A percentile compares a stretch with the other conserved stretches of the same genome.
phyloP scores from a whole-genome alignment of 768 basidiomycete genomes.

The Coprinellus micaceus region DNA sequence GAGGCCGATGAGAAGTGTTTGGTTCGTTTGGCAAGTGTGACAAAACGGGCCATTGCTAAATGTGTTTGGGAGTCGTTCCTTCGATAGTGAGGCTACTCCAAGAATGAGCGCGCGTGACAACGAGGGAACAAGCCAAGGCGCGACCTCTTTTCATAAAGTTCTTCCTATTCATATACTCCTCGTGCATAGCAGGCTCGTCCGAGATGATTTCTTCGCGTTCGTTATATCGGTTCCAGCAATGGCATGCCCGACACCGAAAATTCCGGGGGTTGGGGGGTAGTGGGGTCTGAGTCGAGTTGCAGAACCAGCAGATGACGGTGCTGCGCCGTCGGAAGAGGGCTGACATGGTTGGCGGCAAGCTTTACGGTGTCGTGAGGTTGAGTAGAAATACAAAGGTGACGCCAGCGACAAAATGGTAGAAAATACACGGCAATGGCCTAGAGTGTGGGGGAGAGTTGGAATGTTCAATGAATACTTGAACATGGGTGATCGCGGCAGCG shows the following conservation, averaged over 20 bases:
- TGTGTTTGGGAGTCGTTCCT: constrained; percentile 61
- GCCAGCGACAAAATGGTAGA: constrained; percentile 6
- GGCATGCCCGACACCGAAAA: constrained; percentile 65
- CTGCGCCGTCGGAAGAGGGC: constrained; percentile 52
- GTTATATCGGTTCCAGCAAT: constrained; percentile 74
- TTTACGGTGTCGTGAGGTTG: not conserved
- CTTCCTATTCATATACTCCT: constrained; percentile 62
- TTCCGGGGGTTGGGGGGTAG: constrained; percentile 46
- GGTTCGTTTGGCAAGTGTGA: constrained; percentile 88
- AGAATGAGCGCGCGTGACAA: not conserved
- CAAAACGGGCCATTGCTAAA: constrained; percentile 72
- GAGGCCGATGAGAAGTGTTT: constrained; percentile 80
- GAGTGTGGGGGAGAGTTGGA: not conserved
- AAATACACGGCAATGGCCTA: not conserved
- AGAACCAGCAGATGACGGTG: constrained; percentile 66
- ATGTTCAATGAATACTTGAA: not conserved
- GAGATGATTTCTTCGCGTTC: constrained; percentile 72
- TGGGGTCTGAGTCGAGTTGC: constrained; percentile 42
- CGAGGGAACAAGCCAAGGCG: constrained; percentile 12
- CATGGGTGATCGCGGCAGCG: not conserved
- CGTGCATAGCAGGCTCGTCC: constrained; percentile 86
- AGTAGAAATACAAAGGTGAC: constrained; percentile 6
- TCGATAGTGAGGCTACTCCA: constrained; percentile 60
- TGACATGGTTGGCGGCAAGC: constrained; percentile 26
- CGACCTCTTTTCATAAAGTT: constrained; percentile 77